phyloP scores from a whole-genome alignment of 2,329 filamentous ascomycete genomes.

The Raffaelea albimanens region DNA sequence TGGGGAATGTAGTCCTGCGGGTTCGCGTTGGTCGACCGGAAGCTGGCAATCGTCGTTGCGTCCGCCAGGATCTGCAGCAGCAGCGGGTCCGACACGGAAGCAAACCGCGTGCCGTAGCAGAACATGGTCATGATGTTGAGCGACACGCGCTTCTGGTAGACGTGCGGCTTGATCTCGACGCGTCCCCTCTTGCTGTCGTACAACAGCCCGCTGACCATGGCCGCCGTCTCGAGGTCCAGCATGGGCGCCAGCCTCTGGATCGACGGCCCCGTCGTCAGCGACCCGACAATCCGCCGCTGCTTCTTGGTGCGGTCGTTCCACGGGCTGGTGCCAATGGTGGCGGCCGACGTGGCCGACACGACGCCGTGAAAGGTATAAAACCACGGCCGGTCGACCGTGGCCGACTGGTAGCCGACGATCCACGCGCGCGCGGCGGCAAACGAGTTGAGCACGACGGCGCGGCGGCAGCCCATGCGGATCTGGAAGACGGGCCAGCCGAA shows the following conservation, averaged over 20 bases:
- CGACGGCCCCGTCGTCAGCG: slow-evolving; percentile 1
- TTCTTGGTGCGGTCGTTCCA: slow-evolving; percentile 5
- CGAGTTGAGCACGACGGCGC: slow-evolving; percentile 1
- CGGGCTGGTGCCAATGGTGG: slow-evolving; percentile 19
- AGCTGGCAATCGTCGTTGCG: slow-evolving; percentile 1
- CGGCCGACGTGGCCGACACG: slow-evolving; percentile 1
- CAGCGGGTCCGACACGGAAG: background rate
- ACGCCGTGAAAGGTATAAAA: slow-evolving; percentile 7
- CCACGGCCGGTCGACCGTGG: slow-evolving; percentile 1
- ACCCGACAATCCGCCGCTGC: slow-evolving; percentile 4
- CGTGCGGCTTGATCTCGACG: background rate
- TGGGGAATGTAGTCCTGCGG: slow-evolving; percentile 2
- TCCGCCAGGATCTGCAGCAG: slow-evolving; percentile 3
- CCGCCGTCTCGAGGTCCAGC: slow-evolving; percentile 4
- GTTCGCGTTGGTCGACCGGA: slow-evolving; percentile 4
- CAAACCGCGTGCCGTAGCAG: slow-evolving; percentile 3
- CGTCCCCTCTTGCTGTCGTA: background rate
- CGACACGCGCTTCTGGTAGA: slow-evolving; percentile 4
- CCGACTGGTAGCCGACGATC: slow-evolving; percentile 3
- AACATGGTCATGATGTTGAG: slow-evolving; percentile 6
- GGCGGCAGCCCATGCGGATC: slow-evolving; percentile 2
- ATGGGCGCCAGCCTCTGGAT: background rate
- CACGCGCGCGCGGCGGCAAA: slow-evolving; percentile 1
- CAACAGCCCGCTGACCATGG: background rate
- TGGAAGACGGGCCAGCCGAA: slow-evolving; percentile 6